Evolutionary conservation across 805 yeast genomes (phyloP).

Genomic region (Suhomyces pyralidae): DNA sequence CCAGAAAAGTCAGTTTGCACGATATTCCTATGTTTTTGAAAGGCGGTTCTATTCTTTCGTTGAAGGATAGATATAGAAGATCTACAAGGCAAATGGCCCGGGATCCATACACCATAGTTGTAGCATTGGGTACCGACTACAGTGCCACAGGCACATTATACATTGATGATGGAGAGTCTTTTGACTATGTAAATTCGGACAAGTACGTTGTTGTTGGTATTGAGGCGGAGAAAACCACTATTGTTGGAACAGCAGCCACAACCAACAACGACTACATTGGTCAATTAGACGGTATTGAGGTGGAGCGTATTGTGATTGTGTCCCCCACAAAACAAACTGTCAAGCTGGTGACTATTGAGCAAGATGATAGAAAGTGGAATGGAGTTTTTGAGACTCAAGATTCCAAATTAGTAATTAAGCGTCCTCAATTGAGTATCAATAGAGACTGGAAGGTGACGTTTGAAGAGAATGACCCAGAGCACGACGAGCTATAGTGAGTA

Average conservation of each 20-base stretch:
- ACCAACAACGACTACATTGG: conserved; percentile 9
- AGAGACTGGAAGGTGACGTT: conserved; percentile 46
- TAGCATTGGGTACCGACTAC: conserved; percentile 53
- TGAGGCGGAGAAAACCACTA: conserved; percentile 27
- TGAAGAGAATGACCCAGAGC: conserved; percentile 7
- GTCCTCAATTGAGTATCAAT: conserved; percentile 49
- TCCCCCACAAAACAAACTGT: conserved; percentile 17
- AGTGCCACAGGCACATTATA: conserved; percentile 60
- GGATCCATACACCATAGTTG: conserved; percentile 77
- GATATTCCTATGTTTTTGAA: conserved; percentile 69
- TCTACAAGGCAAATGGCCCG: conserved; percentile 68
- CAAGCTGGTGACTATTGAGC: conserved; percentile 28
- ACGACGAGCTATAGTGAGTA: conserved; percentile 27
- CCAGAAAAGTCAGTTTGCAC: conserved; percentile 46
- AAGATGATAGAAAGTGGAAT: conserved; percentile 37
- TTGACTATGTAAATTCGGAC: conserved; percentile 51
- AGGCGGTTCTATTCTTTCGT: conserved; percentile 75
- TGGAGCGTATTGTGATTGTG: conserved; percentile 58
- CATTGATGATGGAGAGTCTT: conserved; percentile 83
- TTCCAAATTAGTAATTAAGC: conserved; percentile 34
- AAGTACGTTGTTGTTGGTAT: conserved; percentile 53
- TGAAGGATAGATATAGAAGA: conserved; percentile 74
- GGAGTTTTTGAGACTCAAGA: conserved; percentile 17
- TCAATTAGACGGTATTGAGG: conserved; percentile 31
- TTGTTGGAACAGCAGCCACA: conserved; percentile 16